Conservation (phyloP, 2,329 filamentous ascomycete species). For the Penicillium sp. region DNA sequence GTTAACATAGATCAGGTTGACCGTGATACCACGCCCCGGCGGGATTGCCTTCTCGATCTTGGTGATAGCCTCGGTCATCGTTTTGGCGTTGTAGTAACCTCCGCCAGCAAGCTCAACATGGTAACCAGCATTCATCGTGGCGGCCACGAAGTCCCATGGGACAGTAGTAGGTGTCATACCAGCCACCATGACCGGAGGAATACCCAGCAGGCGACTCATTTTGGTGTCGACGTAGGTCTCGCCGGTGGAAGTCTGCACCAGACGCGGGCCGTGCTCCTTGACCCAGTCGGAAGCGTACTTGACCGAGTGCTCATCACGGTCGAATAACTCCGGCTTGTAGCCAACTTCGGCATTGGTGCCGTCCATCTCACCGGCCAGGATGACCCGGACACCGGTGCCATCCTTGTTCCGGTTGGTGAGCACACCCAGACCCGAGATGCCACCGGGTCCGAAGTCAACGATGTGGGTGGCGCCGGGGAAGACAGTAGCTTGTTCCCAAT, state of each 20-base stretch:
- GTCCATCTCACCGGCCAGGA: conserved; percentile 87
- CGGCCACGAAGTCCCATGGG: conserved; percentile 60
- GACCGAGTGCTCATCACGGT: conserved; percentile 90
- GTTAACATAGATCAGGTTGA: conserved; percentile 53
- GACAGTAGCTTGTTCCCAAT: conserved; percentile 92
- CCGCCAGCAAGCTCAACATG: conserved; percentile 49
- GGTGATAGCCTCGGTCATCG: conserved; percentile 73
- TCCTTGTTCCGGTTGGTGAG: conserved; percentile 99
- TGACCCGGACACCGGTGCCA: conserved; percentile 92
- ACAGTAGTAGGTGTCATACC: conserved; percentile 92
- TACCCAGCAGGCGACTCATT: conserved; percentile 79
- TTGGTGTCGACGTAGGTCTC: conserved; percentile 94
- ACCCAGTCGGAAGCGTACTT: conserved; percentile 97
- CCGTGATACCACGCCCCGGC: conserved; percentile 52
- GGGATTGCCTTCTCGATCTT: conserved; percentile 84
- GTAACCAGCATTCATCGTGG: conserved; percentile 49
- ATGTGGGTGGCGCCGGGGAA: conserved; percentile 91
- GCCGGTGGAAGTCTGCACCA: conserved; percentile 83
- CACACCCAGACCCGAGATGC: conserved; percentile 91
- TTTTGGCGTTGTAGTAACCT: conserved; percentile 61
- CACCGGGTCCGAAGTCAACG: conserved; percentile 92
- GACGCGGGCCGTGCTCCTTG: conserved; percentile 87
- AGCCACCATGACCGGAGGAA: conserved; percentile 83
- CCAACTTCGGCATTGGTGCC: conserved; percentile 86
- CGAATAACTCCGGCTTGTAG: conserved; percentile 96